Evolutionary conservation across 305 asterid species (phyloP).

Genomic region (Solanum aculeatissimum): DNA sequence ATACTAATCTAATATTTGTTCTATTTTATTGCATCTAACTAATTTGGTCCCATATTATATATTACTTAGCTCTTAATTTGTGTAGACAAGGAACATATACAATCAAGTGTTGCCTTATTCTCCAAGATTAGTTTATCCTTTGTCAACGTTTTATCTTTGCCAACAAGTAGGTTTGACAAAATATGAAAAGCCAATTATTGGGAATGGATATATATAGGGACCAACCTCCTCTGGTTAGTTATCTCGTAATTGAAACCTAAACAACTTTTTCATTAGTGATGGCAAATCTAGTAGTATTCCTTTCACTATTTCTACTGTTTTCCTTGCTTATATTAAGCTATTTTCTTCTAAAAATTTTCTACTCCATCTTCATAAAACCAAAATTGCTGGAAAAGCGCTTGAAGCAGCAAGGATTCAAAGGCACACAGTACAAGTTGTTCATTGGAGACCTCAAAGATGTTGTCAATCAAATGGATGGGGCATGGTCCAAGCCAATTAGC

Average conservation of each 20-base stretch:
- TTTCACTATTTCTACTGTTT: constrained; percentile 8
- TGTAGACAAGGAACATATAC: not conserved
- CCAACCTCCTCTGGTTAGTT: not conserved
- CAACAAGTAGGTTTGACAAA: not conserved
- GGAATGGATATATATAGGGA: not conserved
- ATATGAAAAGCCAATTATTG: not conserved
- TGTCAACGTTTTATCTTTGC: not conserved
- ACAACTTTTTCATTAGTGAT: not conserved
- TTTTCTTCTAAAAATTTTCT: constrained; percentile 8
- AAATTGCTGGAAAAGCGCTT: constrained; percentile 25
- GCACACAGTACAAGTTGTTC: constrained; percentile 27
- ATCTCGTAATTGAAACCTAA: not conserved
- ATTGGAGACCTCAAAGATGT: constrained; percentile 27
- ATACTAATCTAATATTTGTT: not conserved
- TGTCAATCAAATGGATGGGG: constrained; percentile 18
- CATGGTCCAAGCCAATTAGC: constrained; percentile 40
- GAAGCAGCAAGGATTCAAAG: constrained; percentile 23
- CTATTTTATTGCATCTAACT: not conserved
- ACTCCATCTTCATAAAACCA: constrained; percentile 30
- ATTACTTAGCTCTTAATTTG: too few species aligned
- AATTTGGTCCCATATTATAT: not conserved
- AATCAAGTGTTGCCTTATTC: not conserved
- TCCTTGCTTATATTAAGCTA: constrained; percentile 10
- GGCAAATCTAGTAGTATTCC: constrained; percentile 13
- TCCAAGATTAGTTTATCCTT: not conserved